Percentiles rank a stretch among this genome's conserved stretches.
These are phyloP conservation scores for Mucor plumbeus DNA, from an alignment of 371 early-diverging fungal species.

Conservation along the genomic window DNA sequence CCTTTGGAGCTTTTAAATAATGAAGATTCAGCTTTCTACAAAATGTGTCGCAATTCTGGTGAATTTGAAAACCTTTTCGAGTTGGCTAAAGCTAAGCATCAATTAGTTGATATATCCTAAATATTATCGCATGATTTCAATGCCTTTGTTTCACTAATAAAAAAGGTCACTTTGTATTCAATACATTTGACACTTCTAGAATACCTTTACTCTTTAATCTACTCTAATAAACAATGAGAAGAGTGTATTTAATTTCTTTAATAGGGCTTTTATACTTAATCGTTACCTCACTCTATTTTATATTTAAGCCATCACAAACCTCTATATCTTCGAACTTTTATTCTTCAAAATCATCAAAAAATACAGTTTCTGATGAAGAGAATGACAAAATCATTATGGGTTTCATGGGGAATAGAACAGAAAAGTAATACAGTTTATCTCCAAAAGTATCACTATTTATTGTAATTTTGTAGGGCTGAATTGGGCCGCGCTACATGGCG, in stretches of 20 bases:
- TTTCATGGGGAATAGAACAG: constrained; percentile 81
- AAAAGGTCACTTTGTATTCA: background rate
- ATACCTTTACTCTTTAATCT: background rate
- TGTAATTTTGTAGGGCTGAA: constrained; percentile 65
- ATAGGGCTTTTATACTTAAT: background rate
- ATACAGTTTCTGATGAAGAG: background rate
- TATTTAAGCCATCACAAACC: background rate
- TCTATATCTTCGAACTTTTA: background rate
- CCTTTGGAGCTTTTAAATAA: constrained; percentile 59
- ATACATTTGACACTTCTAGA: background rate
- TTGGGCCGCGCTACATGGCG: constrained; percentile 86
- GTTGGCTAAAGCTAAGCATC: constrained; percentile 42
- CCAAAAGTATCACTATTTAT: background rate
- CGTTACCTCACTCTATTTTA: background rate
- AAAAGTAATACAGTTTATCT: constrained; percentile 57
- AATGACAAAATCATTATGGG: constrained; percentile 68
- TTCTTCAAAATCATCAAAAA: background rate
- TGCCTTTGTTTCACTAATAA: background rate
- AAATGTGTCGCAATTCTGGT: constrained; percentile 72
- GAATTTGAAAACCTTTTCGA: constrained; percentile 63
- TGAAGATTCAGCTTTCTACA: constrained; percentile 55
- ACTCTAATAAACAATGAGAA: background rate
- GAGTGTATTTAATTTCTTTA: background rate
- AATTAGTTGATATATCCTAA: constrained; percentile 11
- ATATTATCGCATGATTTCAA: background rate